These are phyloP conservation scores for Xylaria castorea DNA, from an alignment of 495 filamentous ascomycete species.

Conservation along the genomic window DNA sequence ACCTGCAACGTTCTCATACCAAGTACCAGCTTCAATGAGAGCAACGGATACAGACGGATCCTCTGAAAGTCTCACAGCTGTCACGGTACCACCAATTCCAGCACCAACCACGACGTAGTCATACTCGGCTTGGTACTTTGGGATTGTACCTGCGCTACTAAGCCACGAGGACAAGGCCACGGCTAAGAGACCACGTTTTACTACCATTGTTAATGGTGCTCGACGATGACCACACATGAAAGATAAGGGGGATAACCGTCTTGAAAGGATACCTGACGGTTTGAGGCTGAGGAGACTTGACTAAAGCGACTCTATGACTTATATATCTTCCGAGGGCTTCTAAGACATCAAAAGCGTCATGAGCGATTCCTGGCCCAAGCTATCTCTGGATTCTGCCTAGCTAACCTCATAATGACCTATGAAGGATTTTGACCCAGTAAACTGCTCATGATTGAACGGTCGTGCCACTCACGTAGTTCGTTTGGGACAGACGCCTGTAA, in stretches of 20 bases:
- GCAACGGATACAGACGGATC: constrained; percentile 8
- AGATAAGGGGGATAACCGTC: not conserved
- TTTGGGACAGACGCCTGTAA: not conserved
- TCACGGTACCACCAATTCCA: not conserved
- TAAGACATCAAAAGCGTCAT: not conserved
- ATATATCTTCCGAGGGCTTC: not conserved
- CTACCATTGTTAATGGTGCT: not conserved
- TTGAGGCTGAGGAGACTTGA: not conserved
- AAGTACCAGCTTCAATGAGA: constrained; percentile 10
- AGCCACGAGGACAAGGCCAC: not conserved
- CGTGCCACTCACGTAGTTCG: not conserved
- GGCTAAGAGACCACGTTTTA: constrained; percentile 4
- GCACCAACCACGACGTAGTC: constrained; percentile 11
- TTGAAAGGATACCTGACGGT: not conserved
- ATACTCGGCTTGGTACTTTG: not conserved
- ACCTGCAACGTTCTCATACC: constrained; percentile 2
- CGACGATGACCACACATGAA: not conserved
- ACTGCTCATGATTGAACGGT: not conserved
- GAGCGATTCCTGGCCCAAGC: not conserved
- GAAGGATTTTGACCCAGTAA: not conserved
- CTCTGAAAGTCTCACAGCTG: not conserved
- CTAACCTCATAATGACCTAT: not conserved
- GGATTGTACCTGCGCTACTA: not conserved
- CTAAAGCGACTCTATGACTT: not conserved
- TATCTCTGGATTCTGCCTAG: not conserved